Base-by-base conservation (phyloP, 371 early-diverging fungal genomes). In the Fennellomyces sp. region DNA sequence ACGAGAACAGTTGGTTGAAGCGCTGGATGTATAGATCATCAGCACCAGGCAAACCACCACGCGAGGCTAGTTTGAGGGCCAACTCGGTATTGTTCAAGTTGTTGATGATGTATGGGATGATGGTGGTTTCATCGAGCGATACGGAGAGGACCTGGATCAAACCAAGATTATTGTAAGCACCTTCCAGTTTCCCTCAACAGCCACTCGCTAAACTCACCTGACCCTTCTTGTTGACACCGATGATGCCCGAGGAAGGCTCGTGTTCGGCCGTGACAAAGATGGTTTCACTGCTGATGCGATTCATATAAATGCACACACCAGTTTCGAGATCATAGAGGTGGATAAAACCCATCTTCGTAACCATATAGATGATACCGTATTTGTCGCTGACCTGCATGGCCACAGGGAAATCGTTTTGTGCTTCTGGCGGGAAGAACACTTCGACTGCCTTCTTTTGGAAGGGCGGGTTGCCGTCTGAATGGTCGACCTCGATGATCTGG, bases 401-500 rank as follows among this genome's bases (percentile, higher is more conserved):
- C 5, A 98, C 97, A 25, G 98, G 98, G 82, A 98, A 98, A 72
- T 98, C 98, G 54, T 76, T 83, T 27, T 83, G 89, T 12, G 95
- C 96, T 72, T 97, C 98, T 17, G 95, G 86, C 25, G 98, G 98
- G 87, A 98, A 98, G 70, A 86, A 93, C 13, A 98, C 85, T 68
- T 97, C 97, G 23, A 94, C 93, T 1, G 94, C 87, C 64, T 89
- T 88, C 82, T 98, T 98, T 61, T 86, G 85, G 79, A 92, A 97
- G 17, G 81, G 80, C 23, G 97, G 96, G 58, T 93, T 91, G 55
- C 92, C 94, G n/a, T 96, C 96, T 47, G 85, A 88, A 72, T 95
- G 97, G 74, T 98, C 97, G 31, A 98, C 94, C 72, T 98, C 97
- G 36, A 98, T 94, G 61, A 98, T 85, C 76, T 97, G 97, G 49